phyloP scores from a whole-genome alignment of 148 eudicot species.

The Cornus florida region DNA sequence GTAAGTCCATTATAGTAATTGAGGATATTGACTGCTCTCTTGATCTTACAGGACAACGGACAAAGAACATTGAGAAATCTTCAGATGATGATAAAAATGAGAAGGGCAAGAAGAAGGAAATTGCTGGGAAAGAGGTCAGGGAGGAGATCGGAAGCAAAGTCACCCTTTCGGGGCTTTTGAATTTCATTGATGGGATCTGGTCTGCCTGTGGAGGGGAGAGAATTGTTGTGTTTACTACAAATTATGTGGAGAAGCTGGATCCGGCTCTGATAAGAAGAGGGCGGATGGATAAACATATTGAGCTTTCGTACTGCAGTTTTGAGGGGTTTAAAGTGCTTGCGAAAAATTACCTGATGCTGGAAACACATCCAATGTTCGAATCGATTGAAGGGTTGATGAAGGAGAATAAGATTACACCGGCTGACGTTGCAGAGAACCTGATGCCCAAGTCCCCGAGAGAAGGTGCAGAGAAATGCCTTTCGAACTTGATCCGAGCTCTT shows the following conservation, averaged over 20 bases:
- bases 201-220: constrained; percentile 59
- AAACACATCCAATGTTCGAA: constrained; percentile 40
- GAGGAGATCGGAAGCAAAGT: constrained; percentile 24
- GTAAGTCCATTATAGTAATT: constrained; percentile 50
- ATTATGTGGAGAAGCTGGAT: constrained; percentile 55
- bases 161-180: constrained; percentile 45
- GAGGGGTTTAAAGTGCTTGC: constrained; percentile 58
- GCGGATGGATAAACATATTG: constrained; percentile 64
- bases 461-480: constrained; percentile 31
- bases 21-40: constrained; percentile 66
- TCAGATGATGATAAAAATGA: constrained; percentile 9
- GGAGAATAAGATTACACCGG: constrained; percentile 44
- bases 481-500: constrained; percentile 37
- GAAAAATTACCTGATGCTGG: constrained; percentile 48
- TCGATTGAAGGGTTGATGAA: constrained; percentile 32
- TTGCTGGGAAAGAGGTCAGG: no score
- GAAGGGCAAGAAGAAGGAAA: no score
- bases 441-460: constrained; percentile 45
- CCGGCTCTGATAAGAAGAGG: constrained; percentile 63
- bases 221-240: constrained; percentile 57
- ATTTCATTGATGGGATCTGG: constrained; percentile 54
- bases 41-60: constrained; percentile 47
- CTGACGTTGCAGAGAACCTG: constrained; percentile 61
- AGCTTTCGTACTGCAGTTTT: constrained; percentile 48
- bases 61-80: constrained; percentile 17